Evolutionary conservation across 805 yeast species (phyloP).

Genomic region (Cyberlindnera petersonii): DNA sequence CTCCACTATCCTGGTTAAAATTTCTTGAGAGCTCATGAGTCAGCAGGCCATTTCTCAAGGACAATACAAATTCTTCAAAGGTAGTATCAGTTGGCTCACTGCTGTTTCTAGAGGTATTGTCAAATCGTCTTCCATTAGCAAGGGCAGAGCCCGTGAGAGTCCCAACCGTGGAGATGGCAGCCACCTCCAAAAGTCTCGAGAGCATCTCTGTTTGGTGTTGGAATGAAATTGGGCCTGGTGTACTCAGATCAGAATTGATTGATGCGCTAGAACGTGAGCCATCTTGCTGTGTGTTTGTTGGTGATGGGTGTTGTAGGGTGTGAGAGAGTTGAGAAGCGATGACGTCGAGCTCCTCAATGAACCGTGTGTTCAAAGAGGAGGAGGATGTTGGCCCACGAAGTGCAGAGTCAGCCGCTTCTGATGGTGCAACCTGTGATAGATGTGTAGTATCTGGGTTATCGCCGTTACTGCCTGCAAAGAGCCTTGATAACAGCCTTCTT

Average conservation of each 20-base stretch:
- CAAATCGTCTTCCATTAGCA: conserved; percentile 29
- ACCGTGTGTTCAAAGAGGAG: conserved; percentile 1
- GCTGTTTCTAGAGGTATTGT: conserved; percentile 22
- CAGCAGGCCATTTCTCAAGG: conserved; percentile 37
- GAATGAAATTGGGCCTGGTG: conserved; percentile 13
- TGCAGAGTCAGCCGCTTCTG: not conserved
- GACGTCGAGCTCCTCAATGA: conserved; percentile 23
- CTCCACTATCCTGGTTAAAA: conserved; percentile 4
- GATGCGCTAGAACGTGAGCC: conserved; percentile 5
- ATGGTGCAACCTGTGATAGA: not conserved
- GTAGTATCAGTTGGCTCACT: conserved; percentile 30
- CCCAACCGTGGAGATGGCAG: conserved; percentile 42
- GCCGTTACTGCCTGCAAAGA: conserved; percentile 15
- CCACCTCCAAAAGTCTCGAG: conserved; percentile 40
- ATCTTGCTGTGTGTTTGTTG: not conserved
- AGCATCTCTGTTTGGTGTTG: conserved; percentile 39
- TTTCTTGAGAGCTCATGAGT: conserved; percentile 35
- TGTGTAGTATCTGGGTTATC: not conserved
- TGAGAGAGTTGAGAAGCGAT: conserved; percentile 20
- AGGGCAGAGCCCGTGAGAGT: conserved; percentile 33
- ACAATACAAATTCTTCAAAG: conserved; percentile 42
- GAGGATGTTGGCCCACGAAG: not conserved
- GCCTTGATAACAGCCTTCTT: conserved; percentile 21
- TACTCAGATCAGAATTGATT: conserved; percentile 6
- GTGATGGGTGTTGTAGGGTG: conserved; percentile 3